Base-by-base conservation (phyloP, 139 green algal species). In the Haematococcus lacustris region DNA sequence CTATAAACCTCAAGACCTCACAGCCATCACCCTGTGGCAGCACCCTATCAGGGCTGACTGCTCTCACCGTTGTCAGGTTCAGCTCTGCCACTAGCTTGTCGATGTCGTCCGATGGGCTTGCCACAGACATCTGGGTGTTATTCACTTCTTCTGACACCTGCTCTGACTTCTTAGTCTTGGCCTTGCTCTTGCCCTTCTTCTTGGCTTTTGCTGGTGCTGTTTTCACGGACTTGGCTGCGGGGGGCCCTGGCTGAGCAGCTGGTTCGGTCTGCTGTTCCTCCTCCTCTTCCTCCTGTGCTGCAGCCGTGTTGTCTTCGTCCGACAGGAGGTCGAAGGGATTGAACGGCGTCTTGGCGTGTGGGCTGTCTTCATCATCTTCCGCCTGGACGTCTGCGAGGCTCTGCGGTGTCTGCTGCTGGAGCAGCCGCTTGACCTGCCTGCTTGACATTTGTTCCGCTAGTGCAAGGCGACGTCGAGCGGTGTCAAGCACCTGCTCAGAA, bases 301-400 rank as follows among this genome's bases (percentile, higher is more conserved):
- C 39, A 9, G 33, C 32, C 32, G 28, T 7, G 30, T 92, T 82
- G 2, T 86, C 80, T 4, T 86, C 80, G n/a, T 85, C 83, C 25
- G 26, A 80, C 3, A 93, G 65, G 41, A 93, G 76, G n/a, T 84
- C 74, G 51, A 93, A 91, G 0, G 85, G 88, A 66, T 93, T 92
- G 76, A 92, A 92, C 0, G 79, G 73, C 0, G 73, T 57, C 43
- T 5, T 6, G 0, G 13, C 62, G 9, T 65, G 33, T 28, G 73
- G 70, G 5, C 75, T 66, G 2, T 82, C 67, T 7, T 71, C 71
- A 13, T 43, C 38, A 1, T 64, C 57, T 13, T 66, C 63, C 35
- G 76, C 70, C 23, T 73, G 50, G 9, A 73, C 71, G 26, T 63
- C 57, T 32, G 35, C 34, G 1, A 6, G 37, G 4, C 51, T 13